Base-by-base conservation (phyloP, 169 alveolate species). In the Eimeria necatrix region DNA sequence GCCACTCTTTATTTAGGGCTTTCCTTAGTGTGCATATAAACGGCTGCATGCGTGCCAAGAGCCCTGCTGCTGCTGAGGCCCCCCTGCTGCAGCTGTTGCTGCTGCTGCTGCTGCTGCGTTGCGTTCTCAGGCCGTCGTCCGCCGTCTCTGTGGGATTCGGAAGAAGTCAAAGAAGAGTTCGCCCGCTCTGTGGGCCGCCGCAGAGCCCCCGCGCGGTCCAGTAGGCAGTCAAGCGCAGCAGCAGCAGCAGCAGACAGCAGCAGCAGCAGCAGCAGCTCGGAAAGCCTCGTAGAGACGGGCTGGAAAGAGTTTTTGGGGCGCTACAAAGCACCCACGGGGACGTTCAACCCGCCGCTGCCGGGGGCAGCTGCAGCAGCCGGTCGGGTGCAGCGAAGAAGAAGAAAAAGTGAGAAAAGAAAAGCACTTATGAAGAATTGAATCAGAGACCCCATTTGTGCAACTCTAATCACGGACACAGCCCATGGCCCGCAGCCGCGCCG, bases 341-440 rank as follows among this genome's bases (percentile, higher is more conserved):
- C 46, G 20, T 78, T 78, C 68, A 78, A 46, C 14, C 88, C 88
- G 53, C 59, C 88, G 24, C 12, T 78, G 41, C 88, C 88, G 16
- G 24, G 32, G 18, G 6, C 16, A 32, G 32, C 4, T 20, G 18
- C 22, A 26, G 56, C 8, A 46, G 22, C 20, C 4, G 56, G 56
- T 14, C 22, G 84, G 5, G 16, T 5, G 46, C 24, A 8, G 32
- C 48, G 46, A 80, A 51, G 10, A 5, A 14, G 32, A 4, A 26
- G n/a, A 68, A 7, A 24, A 68, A 18, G 80, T 22, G 80, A 68
- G 80, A 68, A 9, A 68, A 68, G 80, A 68, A 18, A 18, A 20
- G 8, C 14, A 68, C n/a, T 7, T 18, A 76, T 4, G 24, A 41
- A 12, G 60, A 53, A 53, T 6, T 6, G 61, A 53, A 53, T 8